These are phyloP conservation scores for Gossypium herbaceum DNA, from an alignment of 345 rosid species.

Conservation along the genomic window DNA sequence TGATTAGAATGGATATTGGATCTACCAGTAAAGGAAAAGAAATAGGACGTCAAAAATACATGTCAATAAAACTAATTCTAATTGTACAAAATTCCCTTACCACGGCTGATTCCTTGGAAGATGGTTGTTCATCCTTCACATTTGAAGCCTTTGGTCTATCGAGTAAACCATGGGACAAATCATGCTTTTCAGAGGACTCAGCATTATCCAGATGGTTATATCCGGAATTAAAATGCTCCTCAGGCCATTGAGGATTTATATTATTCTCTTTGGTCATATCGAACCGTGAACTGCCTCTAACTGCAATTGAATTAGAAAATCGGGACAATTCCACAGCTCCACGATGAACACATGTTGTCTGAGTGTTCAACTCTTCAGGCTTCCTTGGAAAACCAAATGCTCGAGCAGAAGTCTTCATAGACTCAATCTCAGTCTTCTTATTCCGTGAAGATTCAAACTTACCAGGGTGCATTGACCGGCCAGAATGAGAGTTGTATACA, in stretches of 20 bases:
- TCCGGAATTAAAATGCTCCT: conserved; percentile 30
- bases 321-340: conserved; percentile 52
- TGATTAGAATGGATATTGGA: not conserved
- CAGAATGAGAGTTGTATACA: conserved; percentile 23
- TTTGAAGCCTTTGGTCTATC: conserved; percentile 29
- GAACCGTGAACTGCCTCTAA: conserved; percentile 58
- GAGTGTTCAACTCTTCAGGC: conserved; percentile 36
- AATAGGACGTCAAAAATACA: not conserved
- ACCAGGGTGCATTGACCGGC: conserved; percentile 27
- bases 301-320: conserved; percentile 80
- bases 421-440: conserved; percentile 28
- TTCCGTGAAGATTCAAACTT: conserved; percentile 26
- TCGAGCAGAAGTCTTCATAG: conserved; percentile 23
- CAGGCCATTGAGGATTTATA: conserved; percentile 44
- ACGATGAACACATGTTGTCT: conserved; percentile 42
- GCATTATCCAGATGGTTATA: conserved; percentile 28
- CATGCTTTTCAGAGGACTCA: conserved; percentile 31
- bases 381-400: conserved; percentile 33
- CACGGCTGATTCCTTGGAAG: conserved; percentile 27
- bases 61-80: not conserved
- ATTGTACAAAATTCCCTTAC: conserved; percentile 29
- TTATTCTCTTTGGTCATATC: conserved; percentile 38
- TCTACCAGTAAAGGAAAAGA: not conserved
- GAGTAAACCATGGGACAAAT: conserved; percentile 49
- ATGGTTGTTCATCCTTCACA: conserved; percentile 34